Percentiles rank a stretch among this genome's conserved stretches.
Evolutionary conservation across 75 land plant genomes (phyloP).

Genomic region (Adiantum capillusveneris): DNA sequence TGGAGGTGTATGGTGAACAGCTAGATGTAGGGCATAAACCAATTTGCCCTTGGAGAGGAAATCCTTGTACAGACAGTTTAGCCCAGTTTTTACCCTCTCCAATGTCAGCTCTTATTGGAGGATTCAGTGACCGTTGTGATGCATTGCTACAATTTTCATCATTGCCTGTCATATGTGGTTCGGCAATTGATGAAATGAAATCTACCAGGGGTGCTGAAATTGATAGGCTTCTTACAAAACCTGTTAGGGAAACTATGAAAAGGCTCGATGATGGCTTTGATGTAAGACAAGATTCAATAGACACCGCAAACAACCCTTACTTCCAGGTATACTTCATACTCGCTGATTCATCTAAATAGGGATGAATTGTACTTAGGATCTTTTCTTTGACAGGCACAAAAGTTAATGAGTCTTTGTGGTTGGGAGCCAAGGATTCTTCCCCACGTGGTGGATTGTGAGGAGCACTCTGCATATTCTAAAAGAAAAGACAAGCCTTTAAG

Average conservation of each 20-base stretch:
- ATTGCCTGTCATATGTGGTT: slow-evolving; percentile 67
- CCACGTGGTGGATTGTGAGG: slow-evolving; percentile 83
- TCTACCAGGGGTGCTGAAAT: slow-evolving; percentile 54
- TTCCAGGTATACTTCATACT: slow-evolving; percentile 38
- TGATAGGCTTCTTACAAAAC: slow-evolving; percentile 59
- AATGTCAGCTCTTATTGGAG: slow-evolving; percentile 71
- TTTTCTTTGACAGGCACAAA: slow-evolving; percentile 58
- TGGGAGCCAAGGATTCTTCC: slow-evolving; percentile 93
- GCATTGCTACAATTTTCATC: slow-evolving; percentile 67
- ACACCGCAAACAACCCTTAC: slow-evolving; percentile 19
- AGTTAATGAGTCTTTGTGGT: slow-evolving; percentile 86
- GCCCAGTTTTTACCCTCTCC: slow-evolving; percentile 86
- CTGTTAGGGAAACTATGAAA: slow-evolving; percentile 8
- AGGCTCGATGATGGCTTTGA: slow-evolving; percentile 4
- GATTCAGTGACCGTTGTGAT: slow-evolving; percentile 88
- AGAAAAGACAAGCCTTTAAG: slow-evolving; percentile 56
- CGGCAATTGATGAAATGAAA: slow-evolving; percentile 70
- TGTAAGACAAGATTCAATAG: slow-evolving; percentile 6
- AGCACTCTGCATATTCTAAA: slow-evolving; percentile 75
- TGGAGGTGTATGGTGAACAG: slow-evolving; percentile 54
- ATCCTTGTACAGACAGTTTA: slow-evolving; percentile 75
- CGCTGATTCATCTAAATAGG: too few relatives aligned
- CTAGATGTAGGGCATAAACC: slow-evolving; percentile 61
- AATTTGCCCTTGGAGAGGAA: slow-evolving; percentile 84
- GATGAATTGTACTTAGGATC: too few relatives aligned